Conservation (phyloP, 352 stramenopile genomes). For the Phytophthora parvispora region DNA sequence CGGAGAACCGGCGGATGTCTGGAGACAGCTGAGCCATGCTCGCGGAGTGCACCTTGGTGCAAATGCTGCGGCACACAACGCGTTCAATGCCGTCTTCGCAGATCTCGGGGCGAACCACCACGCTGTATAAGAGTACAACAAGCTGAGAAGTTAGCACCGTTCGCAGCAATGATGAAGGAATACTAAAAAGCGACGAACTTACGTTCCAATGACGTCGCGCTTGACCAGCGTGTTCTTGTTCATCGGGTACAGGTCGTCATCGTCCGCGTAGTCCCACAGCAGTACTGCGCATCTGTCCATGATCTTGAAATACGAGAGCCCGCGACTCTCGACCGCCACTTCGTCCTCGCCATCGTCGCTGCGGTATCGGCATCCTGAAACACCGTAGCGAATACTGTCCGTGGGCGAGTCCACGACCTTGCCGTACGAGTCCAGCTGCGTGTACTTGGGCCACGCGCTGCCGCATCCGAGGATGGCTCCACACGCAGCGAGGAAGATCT, state of each 20-base stretch:
- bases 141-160: slow-evolving; percentile 17
- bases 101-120: slow-evolving; percentile 41
- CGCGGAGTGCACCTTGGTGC: slow-evolving; percentile 43
- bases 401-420: slow-evolving; percentile 36
- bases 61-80: slow-evolving; percentile 45
- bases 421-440: slow-evolving; percentile 34
- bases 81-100: slow-evolving; percentile 46
- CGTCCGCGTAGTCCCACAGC: slow-evolving; percentile 43
- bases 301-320: slow-evolving; percentile 45
- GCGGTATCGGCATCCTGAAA: slow-evolving; percentile 38
- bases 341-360: slow-evolving; percentile 39
- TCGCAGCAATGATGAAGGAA: neutral
- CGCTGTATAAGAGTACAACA: slow-evolving; percentile 25
- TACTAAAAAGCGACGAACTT: slow-evolving; percentile 11
- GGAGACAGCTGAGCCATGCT: slow-evolving; percentile 26
- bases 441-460: slow-evolving; percentile 39
- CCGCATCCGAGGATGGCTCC: slow-evolving; percentile 35
- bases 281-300: slow-evolving; percentile 33
- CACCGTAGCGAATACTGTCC: slow-evolving; percentile 40
- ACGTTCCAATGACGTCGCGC: slow-evolving; percentile 49
- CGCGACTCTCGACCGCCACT: slow-evolving; percentile 36
- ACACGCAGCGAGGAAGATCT: slow-evolving; percentile 46
- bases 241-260: slow-evolving; percentile 43
- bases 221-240: slow-evolving; percentile 32
- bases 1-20: slow-evolving; percentile 35